Base-by-base conservation (phyloP, 106 monocot species). In the Alisma plantagoaquatica region DNA sequence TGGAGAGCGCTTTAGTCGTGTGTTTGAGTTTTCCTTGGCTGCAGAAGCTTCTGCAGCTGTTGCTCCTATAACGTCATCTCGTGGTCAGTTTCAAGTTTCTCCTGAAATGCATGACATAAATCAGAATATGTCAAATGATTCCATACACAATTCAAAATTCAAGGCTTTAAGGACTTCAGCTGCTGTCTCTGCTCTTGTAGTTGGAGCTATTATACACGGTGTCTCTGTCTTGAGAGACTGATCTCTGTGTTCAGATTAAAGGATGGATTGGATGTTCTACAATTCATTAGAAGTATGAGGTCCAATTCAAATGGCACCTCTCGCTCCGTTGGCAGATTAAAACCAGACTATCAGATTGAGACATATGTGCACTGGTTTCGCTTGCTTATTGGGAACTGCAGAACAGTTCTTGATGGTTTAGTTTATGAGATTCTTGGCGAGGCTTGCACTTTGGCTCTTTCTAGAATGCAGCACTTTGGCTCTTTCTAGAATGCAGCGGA, bases 311-410 rank as follows among this genome's bases (percentile, higher is more conserved):
- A 90, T 76, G 96, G 89, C 20, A 68, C 84, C 5, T 67, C 84
- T 26, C 84, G 96, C 41, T 63, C 90, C 56, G 25, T 64, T 59
- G 74, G 73, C 17, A 61, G 64, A 41, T 79, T 64, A 25, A 98
- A 82, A 57, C 20, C 55, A 27, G 84, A 89, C 8, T 47, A 66
- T 60, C 53, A 38, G 27, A 43, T 76, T 27, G 96, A 98, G 56
- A 74, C 76, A n/a, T 73, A 73, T 71, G 56, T 81, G n/a, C 96
- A 89, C 72, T 98, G 96, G 67, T 98, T 82, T 49, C 64, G 81
- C 25, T 50, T 98, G 31, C 76, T 98, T 42, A 30, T 98, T 69
- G 96, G 96, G 1, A 98, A 98, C 61, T 79, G 65, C 53, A 61
- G 76, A 65, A 76, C 76, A 28, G 51, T 98, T 48, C 77, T 71